Conservation (phyloP, 495 filamentous ascomycete genomes). For the Sporormia fimetaria region DNA sequence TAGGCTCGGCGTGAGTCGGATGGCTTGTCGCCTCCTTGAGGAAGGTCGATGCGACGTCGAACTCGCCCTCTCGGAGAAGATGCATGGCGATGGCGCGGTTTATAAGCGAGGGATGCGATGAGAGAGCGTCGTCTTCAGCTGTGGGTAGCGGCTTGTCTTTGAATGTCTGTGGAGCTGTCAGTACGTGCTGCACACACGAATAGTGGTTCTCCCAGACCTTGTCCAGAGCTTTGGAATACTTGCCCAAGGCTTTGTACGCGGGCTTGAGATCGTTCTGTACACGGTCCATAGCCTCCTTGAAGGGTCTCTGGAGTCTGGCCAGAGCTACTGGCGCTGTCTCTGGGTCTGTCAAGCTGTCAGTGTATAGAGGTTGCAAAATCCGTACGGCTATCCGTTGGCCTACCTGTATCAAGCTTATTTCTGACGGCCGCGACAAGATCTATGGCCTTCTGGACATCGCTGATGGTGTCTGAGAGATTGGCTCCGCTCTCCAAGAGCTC, state of each 20-base stretch:
- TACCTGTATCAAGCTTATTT: slow-evolving; percentile 34
- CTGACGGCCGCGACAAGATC: slow-evolving; percentile 61
- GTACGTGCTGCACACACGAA: neutral
- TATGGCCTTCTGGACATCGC: slow-evolving; percentile 71
- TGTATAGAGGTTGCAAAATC: too few relatives aligned
- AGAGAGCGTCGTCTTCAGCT: slow-evolving; percentile 72
- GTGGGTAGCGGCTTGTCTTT: slow-evolving; percentile 62
- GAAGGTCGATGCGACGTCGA: slow-evolving; percentile 73
- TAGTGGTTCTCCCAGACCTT: slow-evolving; percentile 44
- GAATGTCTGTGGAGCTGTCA: slow-evolving; percentile 48
- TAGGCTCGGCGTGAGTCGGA: slow-evolving; percentile 22
- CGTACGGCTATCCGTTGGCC: slow-evolving; percentile 1
- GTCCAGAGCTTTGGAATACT: slow-evolving; percentile 71
- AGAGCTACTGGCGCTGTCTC: slow-evolving; percentile 57
- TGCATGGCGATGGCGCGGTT: slow-evolving; percentile 96
- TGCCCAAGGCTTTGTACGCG: slow-evolving; percentile 62
- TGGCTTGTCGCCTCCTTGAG: slow-evolving; percentile 48
- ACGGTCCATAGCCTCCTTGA: slow-evolving; percentile 64
- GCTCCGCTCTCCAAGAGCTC: slow-evolving; percentile 54
- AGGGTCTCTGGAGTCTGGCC: slow-evolving; percentile 70
- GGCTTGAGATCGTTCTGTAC: slow-evolving; percentile 71
- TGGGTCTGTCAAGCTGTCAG: slow-evolving; percentile 43
- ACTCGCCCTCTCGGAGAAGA: slow-evolving; percentile 85
- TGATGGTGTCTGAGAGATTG: slow-evolving; percentile 59
- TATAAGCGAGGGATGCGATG: slow-evolving; percentile 60